Evolutionary conservation across 257 asterid genomes (phyloP).

Genomic region (Nicotiana undulata): DNA sequence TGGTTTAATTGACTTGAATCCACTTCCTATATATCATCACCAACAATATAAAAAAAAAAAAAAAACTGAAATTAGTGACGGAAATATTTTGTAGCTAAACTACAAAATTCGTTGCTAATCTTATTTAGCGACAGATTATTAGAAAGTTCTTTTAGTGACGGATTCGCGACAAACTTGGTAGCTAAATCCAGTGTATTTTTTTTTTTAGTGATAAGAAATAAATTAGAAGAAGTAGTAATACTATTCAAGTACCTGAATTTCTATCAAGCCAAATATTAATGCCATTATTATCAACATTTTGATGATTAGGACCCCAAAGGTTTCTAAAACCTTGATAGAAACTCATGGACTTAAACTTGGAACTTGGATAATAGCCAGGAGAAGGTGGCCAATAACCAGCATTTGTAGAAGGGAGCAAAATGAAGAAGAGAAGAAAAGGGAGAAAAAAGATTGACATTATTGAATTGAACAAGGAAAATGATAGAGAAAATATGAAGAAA

Average conservation of each 20-base stretch:
- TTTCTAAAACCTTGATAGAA: conserved; percentile 55
- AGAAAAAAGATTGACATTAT: conserved; percentile 13
- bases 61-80: no score
- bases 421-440: conserved; percentile 13
- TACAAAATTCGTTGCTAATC: no score
- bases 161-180: no score
- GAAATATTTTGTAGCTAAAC: no score
- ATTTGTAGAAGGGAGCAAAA: conserved; percentile 14
- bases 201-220: no score
- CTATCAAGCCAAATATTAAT: conserved; percentile 79
- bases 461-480: background rate
- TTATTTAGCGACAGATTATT: no score
- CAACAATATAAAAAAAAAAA: background rate
- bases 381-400: conserved; percentile 68
- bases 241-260: conserved; percentile 52
- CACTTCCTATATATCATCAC: conserved; percentile 55
- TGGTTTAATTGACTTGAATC: conserved; percentile 92
- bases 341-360: conserved; percentile 45
- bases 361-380: conserved; percentile 75
- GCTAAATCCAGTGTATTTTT: no score
- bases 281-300: conserved; percentile 50
- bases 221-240: no score
- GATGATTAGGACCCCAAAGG: conserved; percentile 81
- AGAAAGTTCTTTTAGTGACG: no score
- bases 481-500: background rate